phyloP scores from a whole-genome alignment of 2,329 filamentous ascomycete species.

The Drechslerella dactyloides region DNA sequence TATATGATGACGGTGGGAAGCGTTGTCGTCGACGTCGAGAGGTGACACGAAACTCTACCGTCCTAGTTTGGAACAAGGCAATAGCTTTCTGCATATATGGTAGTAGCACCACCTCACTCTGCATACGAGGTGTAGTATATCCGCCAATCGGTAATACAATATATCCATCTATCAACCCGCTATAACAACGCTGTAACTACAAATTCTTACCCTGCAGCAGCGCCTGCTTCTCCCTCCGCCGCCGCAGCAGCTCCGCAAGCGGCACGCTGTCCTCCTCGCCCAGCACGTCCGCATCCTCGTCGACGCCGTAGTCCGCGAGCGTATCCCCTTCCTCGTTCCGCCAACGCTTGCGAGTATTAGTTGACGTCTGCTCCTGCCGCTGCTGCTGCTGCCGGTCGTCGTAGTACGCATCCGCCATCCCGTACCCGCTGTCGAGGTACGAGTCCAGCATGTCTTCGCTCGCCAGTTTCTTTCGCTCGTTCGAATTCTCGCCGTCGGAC shows the following conservation, averaged over 20 bases:
- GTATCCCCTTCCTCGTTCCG: constrained; percentile 76
- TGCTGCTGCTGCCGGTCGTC: constrained; percentile 53
- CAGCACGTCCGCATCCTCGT: constrained; percentile 71
- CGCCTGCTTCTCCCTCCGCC: constrained; percentile 59
- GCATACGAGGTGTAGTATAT: too few species aligned
- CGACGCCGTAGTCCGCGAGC: constrained; percentile 77
- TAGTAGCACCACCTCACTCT: too few species aligned
- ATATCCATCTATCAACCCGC: too few species aligned
- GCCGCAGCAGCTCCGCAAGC: constrained; percentile 70
- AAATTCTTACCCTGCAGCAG: constrained; percentile 16
- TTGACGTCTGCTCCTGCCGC: too few species aligned
- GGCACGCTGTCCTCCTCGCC: constrained; percentile 71
- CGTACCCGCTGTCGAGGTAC: constrained; percentile 50
- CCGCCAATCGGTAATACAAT: too few species aligned
- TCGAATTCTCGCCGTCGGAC: constrained; percentile 19
- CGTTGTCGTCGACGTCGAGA: background rate
- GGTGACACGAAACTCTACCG: background rate
- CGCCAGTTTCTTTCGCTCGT: constrained; percentile 53
- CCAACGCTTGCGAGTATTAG: constrained; percentile 72
- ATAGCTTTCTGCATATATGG: too few species aligned
- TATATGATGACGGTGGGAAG: background rate
- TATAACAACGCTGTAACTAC: background rate
- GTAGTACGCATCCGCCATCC: constrained; percentile 45
- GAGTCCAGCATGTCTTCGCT: constrained; percentile 55
- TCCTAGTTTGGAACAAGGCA: too few species aligned